Evolutionary conservation across 139 green algal species (phyloP), one percentile per base, ranked within the genome.

Genomic region (Coelastrella sp.): DNA sequence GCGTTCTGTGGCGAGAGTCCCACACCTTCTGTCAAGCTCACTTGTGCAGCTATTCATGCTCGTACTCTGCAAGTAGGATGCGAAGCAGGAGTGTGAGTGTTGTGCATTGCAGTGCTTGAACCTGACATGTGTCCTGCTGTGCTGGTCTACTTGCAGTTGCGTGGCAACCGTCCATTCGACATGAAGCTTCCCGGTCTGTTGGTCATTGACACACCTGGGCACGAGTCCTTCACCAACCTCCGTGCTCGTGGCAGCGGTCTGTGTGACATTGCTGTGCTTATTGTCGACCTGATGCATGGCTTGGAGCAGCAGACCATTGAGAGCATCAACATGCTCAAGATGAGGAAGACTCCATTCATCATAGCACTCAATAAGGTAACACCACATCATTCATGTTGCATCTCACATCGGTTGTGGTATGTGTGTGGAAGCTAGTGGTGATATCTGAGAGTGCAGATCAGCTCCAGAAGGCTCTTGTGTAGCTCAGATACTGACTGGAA

Each of bases 301-400:
- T 89, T 99, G 80, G 97, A 99, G 92, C 96, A 95, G 89, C 97
- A 99, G 94, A 99, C 97, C 15, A 94, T 99, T 27, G 97, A 99
- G 92, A 98, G 92, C 67, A 96, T 99, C 79, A 96, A 97, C 85
- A 90, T 99, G 83, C 92, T 99, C 21, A 96, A 96, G 80, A 96
- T 96, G 94, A 90, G 96, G 64, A 99, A 98, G 88, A 99, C 97
- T 53, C 97, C 97, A 27, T 99, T 99, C 89, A 94, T 99, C 87
- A 95, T 99, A 15, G 97, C 97, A 7, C 90, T 99, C 45, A 99
- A 99, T 92, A 99, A 99, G 94, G 93, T 91, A 41, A 9, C 11
- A 13, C n/a, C n/a, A n/a, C n/a, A n/a, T n/a, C n/a, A n/a, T n/a
- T n/a, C n/a, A n/a, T n/a, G n/a, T n/a, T n/a, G n/a, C n/a, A n/a